Conservation (phyloP, 169 alveolate genomes). For the Cryptosporidium sp. region DNA sequence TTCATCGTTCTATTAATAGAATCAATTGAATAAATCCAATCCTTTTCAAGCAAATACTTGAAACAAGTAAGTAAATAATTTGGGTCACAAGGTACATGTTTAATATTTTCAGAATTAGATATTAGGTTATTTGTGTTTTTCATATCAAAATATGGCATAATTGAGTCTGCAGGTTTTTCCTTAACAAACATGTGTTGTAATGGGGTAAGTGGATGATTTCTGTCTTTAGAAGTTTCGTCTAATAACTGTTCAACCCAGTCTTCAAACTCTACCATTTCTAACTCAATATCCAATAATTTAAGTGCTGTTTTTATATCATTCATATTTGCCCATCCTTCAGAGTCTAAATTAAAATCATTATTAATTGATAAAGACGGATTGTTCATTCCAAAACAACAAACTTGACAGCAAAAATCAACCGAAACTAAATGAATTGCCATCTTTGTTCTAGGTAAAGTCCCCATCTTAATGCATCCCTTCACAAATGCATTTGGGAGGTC, state of each 20-base stretch:
- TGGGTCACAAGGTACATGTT: slow-evolving; percentile 6
- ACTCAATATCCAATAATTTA: slow-evolving; percentile 1
- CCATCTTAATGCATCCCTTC: slow-evolving; percentile 66
- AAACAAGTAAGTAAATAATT: slow-evolving; percentile 54
- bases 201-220: slow-evolving; percentile 59
- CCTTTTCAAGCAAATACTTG: slow-evolving; percentile 31
- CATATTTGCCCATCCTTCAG: slow-evolving; percentile 43
- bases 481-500: slow-evolving; percentile 75
- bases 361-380: slow-evolving; percentile 34
- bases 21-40: slow-evolving; percentile 54
- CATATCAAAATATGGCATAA: slow-evolving; percentile 72
- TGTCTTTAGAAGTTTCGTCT: slow-evolving; percentile 25
- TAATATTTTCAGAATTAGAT: slow-evolving; percentile 5
- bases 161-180: slow-evolving; percentile 63
- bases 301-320: slow-evolving; percentile 51
- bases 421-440: slow-evolving; percentile 73
- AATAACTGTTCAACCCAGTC: slow-evolving; percentile 29
- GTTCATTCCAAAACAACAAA: slow-evolving; percentile 39
- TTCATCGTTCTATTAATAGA: neutral
- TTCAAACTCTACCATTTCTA: slow-evolving; percentile 51
- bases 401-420: slow-evolving; percentile 59
- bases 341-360: slow-evolving; percentile 45
- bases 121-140: slow-evolving; percentile 39
- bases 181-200: slow-evolving; percentile 71
- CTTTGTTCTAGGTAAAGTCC: slow-evolving; percentile 42